Base-by-base conservation (phyloP, 208 protist genomes). In the Giardia duodenalis region DNA sequence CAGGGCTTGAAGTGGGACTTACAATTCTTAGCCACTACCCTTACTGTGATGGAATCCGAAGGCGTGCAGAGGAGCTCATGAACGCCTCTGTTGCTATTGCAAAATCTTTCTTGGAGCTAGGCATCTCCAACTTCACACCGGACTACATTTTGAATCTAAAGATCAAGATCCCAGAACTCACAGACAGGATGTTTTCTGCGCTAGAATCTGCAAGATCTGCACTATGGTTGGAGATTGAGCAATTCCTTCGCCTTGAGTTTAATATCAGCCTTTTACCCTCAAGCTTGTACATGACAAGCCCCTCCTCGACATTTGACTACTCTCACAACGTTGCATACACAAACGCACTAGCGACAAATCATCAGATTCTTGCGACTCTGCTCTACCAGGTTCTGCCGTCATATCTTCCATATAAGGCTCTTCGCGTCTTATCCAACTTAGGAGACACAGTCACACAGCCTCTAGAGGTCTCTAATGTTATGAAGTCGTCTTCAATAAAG, bases 161-260 rank as follows among this genome's bases (percentile, higher is more conserved):
- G 4, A 44, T 89, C 42, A n/a, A 45, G 86, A 10, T 42, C 4
- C 3, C 10, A 45, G 39, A n/a, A 89, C 4, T 89, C 22, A 46
- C 86, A 46, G 86, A 89, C 19, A 89, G 42, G 42, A 19, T 44
- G 4, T 89, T 10, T 3, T 46, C 4, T 46, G 44, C 39, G 19
- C 44, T 89, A 19, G 4, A 89, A 42, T n/a, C 42, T 19, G 4
- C 22, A 19, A 89, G 86, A 89, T 19, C 4, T 19, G 86, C 4
- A 4, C 44, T 89, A 19, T 89, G 86, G 86, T 19, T 19, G 22
- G 86, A 89, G 42, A 89, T 89, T 45, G 4, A 44, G 22, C 4
- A 46, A 44, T 89, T 89, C 86, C 44, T 89, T 19, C 86, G 86
- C 86, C 4, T 46, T 42, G 22, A 89, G 44, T 89, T 89, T 45